Evolutionary conservation across 495 filamentous ascomycete genomes (phyloP).

Genomic region (Trichoderma reesei): DNA sequence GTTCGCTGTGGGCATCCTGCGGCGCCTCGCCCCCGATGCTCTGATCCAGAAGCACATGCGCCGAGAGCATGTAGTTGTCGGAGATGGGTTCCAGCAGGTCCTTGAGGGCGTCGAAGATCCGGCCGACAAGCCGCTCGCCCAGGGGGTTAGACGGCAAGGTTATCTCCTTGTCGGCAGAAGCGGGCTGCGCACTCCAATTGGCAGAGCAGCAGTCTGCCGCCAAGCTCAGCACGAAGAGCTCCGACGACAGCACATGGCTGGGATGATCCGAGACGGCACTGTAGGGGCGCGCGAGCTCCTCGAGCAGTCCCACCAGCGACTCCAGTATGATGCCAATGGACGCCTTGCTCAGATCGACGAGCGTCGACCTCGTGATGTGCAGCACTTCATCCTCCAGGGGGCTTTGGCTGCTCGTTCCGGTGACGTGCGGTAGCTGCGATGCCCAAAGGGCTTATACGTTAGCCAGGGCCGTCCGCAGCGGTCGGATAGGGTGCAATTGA

Average conservation of each 20-base stretch:
- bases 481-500: not conserved
- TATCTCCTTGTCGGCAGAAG: slow-evolving; percentile 15
- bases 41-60: slow-evolving; percentile 24
- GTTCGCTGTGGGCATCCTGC: slow-evolving; percentile 16
- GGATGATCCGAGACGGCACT: slow-evolving; percentile 37
- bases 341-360: slow-evolving; percentile 48
- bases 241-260: slow-evolving; percentile 46
- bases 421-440: slow-evolving; percentile 52
- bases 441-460: not conserved
- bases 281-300: slow-evolving; percentile 40
- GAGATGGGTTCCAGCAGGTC: slow-evolving; percentile 36
- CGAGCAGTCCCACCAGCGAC: slow-evolving; percentile 40
- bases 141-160: slow-evolving; percentile 14
- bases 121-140: slow-evolving; percentile 27
- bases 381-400: slow-evolving; percentile 53
- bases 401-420: slow-evolving; percentile 46
- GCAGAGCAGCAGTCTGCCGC: slow-evolving; percentile 54
- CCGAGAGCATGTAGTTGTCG: slow-evolving; percentile 35
- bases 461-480: not conserved
- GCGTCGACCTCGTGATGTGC: slow-evolving; percentile 46
- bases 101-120: slow-evolving; percentile 35
- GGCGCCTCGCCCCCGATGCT: slow-evolving; percentile 28
- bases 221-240: slow-evolving; percentile 49
- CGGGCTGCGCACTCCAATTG: slow-evolving; percentile 35
- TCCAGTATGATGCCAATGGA: slow-evolving; percentile 47